These are phyloP conservation scores for Cystobasidium sp. DNA, from an alignment of 1,284 basidiomycete species.

Conservation along the genomic window DNA sequence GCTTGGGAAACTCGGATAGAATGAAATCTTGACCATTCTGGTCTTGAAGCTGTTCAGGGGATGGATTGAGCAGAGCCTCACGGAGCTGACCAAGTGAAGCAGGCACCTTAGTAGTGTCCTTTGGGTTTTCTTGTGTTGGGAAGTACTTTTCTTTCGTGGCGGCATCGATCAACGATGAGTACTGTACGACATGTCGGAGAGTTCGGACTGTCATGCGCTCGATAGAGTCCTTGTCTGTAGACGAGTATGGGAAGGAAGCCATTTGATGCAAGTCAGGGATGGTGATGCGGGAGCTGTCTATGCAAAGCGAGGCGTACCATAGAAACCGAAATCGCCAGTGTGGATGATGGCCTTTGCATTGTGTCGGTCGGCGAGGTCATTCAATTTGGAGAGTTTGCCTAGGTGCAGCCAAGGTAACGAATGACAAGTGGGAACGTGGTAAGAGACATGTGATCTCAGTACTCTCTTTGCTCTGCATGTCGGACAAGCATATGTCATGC, in stretches of 20 bases:
- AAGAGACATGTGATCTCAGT: conserved; percentile 8
- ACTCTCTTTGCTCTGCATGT: neutral
- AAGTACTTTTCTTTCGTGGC: conserved; percentile 72
- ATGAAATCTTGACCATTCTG: conserved; percentile 60
- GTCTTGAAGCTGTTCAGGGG: conserved; percentile 30
- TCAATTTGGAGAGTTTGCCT: conserved; percentile 75
- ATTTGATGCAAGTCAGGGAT: neutral
- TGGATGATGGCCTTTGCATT: conserved; percentile 95
- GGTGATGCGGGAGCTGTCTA: neutral
- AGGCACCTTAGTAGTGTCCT: conserved; percentile 15
- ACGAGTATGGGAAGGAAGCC: neutral
- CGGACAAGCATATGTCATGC: neutral
- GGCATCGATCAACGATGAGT: conserved; percentile 90
- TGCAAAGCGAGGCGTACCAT: conserved; percentile 67
- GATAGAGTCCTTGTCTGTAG: conserved; percentile 51
- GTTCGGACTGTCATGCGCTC: conserved; percentile 58
- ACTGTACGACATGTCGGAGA: conserved; percentile 92
- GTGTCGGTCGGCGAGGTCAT: conserved; percentile 84
- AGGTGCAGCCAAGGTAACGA: conserved; percentile 48
- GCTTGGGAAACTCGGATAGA: conserved; percentile 90
- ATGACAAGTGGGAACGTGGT: conserved; percentile 1
- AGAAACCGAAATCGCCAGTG: conserved; percentile 99
- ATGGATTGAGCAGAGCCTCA: conserved; percentile 50
- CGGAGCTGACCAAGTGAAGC: conserved; percentile 48
- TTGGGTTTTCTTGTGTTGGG: conserved; percentile 57